These are phyloP conservation scores for Neospermospora avenae DNA, from an alignment of 2,329 filamentous ascomycete genomes.

Conservation along the genomic window DNA sequence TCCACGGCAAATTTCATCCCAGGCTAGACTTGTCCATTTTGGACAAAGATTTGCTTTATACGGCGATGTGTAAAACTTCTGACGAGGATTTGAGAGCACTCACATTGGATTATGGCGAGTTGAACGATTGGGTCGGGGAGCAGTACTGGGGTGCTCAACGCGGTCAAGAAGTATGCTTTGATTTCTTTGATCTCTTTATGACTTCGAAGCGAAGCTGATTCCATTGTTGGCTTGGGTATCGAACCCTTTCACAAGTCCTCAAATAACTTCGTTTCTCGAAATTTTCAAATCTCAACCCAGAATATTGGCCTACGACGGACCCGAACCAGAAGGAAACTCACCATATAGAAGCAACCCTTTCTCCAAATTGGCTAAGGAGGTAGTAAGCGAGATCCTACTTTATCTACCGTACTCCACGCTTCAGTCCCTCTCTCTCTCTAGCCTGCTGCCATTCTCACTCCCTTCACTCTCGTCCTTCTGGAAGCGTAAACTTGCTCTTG, in stretches of 20 bases:
- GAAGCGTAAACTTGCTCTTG: constrained; percentile 17
- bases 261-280: neutral
- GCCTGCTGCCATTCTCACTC: constrained; percentile 7
- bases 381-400: constrained; percentile 17
- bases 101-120: constrained; percentile 15
- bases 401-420: constrained; percentile 11
- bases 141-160: constrained; percentile 14
- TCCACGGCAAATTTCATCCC: neutral
- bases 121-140: neutral
- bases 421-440: constrained; percentile 9
- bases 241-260: constrained; percentile 11
- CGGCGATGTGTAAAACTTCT: constrained; percentile 5
- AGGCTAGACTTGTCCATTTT: neutral
- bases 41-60: constrained; percentile 12
- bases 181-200: neutral
- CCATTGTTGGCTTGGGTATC: constrained; percentile 17
- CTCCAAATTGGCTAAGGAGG: constrained; percentile 10
- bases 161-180: constrained; percentile 12
- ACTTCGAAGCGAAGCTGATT: neutral
- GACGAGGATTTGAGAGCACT: constrained; percentile 3
- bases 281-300: neutral
- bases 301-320: neutral
- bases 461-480: constrained; percentile 12
- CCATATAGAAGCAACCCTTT: neutral
- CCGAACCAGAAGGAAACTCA: neutral